phyloP scores from a whole-genome alignment of 1,284 basidiomycete genomes.

The Vanrija pseudolonga region DNA sequence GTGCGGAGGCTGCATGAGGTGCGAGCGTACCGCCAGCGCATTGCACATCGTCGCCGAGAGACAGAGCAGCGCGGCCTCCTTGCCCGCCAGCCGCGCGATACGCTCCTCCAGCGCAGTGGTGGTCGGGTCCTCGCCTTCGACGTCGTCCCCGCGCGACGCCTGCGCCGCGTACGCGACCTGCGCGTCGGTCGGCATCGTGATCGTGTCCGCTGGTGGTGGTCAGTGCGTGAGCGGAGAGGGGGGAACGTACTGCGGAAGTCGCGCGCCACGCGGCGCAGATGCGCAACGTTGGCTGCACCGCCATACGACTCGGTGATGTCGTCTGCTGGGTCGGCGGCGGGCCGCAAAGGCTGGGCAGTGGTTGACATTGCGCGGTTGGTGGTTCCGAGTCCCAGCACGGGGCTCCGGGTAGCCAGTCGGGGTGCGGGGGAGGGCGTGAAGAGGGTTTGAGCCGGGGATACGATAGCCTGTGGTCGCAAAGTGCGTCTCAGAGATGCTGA shows the following conservation, averaged over 20 bases:
- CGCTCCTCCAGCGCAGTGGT: constrained; percentile 72
- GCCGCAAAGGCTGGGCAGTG: not conserved
- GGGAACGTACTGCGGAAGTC: constrained; percentile 52
- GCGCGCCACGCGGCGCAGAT: constrained; percentile 33
- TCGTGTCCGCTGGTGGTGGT: constrained; percentile 49
- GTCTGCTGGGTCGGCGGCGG: too few species aligned
- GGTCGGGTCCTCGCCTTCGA: constrained; percentile 52
- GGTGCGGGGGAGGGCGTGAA: too few species aligned
- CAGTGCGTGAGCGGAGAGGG: not conserved
- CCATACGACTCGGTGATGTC: constrained; percentile 40
- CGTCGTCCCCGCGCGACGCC: constrained; percentile 56
- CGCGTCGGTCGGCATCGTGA: constrained; percentile 52
- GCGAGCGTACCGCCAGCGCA: constrained; percentile 74
- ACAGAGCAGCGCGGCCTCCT: constrained; percentile 72
- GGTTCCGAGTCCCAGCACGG: too few species aligned
- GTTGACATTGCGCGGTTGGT: too few species aligned
- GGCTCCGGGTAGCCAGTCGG: too few species aligned
- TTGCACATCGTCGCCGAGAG: constrained; percentile 93
- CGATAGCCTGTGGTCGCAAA: too few species aligned
- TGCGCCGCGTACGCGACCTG: constrained; percentile 52
- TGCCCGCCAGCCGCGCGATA: constrained; percentile 72
- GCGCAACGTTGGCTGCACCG: constrained; percentile 45
- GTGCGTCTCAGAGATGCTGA: too few species aligned
- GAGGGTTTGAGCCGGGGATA: too few species aligned
- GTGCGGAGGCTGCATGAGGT: constrained; percentile 81